These are phyloP conservation scores for Pythium biforme DNA, from an alignment of 352 stramenopile genomes.

Conservation along the genomic window DNA sequence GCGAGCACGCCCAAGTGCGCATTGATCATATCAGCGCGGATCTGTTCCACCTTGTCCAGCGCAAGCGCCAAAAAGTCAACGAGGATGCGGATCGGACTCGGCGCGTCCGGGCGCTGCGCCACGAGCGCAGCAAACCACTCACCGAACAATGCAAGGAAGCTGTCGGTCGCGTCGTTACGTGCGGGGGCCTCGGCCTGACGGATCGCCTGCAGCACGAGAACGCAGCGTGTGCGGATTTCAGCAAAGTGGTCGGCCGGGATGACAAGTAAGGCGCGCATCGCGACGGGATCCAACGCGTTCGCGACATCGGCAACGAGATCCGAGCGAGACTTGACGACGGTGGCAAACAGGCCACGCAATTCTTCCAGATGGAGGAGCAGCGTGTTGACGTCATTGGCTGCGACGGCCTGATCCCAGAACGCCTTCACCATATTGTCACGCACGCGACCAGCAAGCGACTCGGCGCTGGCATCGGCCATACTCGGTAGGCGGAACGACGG, in stretches of 20 bases:
- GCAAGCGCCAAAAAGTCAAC: conserved; percentile 68
- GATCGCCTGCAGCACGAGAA: conserved; percentile 46
- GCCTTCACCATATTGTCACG: conserved; percentile 54
- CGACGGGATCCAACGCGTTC: conserved; percentile 29
- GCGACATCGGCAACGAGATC: conserved; percentile 43
- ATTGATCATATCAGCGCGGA: conserved; percentile 64
- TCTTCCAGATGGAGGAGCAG: conserved; percentile 54
- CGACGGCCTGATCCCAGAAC: conserved; percentile 67
- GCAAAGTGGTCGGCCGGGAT: conserved; percentile 30
- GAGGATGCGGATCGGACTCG: conserved; percentile 31
- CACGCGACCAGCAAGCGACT: conserved; percentile 39
- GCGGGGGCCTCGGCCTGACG: conserved; percentile 49
- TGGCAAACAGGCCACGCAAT: conserved; percentile 40
- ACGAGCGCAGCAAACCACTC: conserved; percentile 27
- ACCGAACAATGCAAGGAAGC: conserved; percentile 36
- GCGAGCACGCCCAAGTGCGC: conserved; percentile 51
- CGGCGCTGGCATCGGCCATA: background rate
- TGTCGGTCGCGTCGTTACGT: conserved; percentile 41
- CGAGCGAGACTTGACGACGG: conserved; percentile 23
- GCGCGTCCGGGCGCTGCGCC: conserved; percentile 11
- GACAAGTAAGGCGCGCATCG: conserved; percentile 39
- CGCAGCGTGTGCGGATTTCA: conserved; percentile 41
- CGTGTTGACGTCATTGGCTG: conserved; percentile 44
- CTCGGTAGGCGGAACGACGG: conserved; percentile 47
- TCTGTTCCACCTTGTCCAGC: conserved; percentile 61